Base-by-base conservation (phyloP, 176 grass and related monocot species). In the Saccharum spontaneum region DNA sequence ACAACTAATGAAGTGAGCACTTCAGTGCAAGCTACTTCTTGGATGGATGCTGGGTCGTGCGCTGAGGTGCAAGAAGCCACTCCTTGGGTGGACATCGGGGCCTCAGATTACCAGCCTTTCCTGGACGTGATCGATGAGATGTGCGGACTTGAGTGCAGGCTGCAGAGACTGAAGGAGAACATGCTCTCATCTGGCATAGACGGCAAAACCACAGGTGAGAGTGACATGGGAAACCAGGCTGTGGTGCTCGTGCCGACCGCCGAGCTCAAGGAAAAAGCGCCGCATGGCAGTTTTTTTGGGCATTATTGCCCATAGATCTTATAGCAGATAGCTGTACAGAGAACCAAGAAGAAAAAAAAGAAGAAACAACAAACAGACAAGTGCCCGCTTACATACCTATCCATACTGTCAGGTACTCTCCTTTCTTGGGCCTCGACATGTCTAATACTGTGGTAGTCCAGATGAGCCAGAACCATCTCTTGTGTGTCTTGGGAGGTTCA, bases 171-270 rank as follows among this genome's bases (percentile, higher is more conserved):
- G 79, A 90, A 89, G 88, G 85, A 91, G 83, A 74, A 59, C 78
- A 82, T 95, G 74, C 26, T 79, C 45, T 90, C 84, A 77, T 78
- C 62, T 34, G 23, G 22, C 10, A 46, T 52, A 48, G 34, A 68
- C 43, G 61, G 54, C 15, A 14, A 28, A 39, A 23, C 55, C 57
- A 45, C 77, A 36, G 10, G 23, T 16, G 72, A 80, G 71, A 77
- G 3, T n/a, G 76, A 50, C 80, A 39, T 40, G 48, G 38, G 55
- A 67, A 84, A 60, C 70, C 79, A 83, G 75, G 61, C 46, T 73
- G 86, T 94, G 83, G 86, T 95, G 44, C 89, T 88, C 48, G 96
- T 98, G 17, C 91, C 93, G 4, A 13, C 91, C 30, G 91, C 93
- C 4, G 85, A 94, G 78, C 84, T 95, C 18, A 91, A 88, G 84